Conservation (phyloP, 805 yeast species). For the Wickerhamomyces ciferrii region DNA sequence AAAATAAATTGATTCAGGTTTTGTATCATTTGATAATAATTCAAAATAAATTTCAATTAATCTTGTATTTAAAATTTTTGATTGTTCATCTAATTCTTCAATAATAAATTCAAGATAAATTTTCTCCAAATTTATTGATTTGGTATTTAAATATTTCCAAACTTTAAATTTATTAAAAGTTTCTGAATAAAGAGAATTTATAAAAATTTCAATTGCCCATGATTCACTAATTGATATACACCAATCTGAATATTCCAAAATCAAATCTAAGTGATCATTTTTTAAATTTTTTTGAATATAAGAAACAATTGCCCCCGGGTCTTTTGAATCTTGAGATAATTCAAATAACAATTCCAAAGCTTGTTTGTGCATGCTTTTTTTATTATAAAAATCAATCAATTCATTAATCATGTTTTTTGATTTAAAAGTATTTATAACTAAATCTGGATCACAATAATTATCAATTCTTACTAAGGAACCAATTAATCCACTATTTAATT, state of each 20-base stretch:
- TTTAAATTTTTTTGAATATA: constrained; percentile 57
- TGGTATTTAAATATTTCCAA: constrained; percentile 40
- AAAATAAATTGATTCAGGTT: constrained; percentile 5
- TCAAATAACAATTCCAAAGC: constrained; percentile 59
- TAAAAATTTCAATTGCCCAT: constrained; percentile 47
- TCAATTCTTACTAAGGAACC: constrained; percentile 78
- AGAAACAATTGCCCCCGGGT: constrained; percentile 27
- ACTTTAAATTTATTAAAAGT: constrained; percentile 50
- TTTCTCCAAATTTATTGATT: constrained; percentile 25
- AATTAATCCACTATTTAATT: constrained; percentile 64
- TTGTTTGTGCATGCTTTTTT: constrained; percentile 54
- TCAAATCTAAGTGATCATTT: constrained; percentile 41
- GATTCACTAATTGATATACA: constrained; percentile 34
- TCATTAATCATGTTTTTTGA: constrained; percentile 51
- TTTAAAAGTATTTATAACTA: constrained; percentile 52
- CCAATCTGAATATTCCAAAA: constrained; percentile 53
- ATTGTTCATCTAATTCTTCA: constrained; percentile 30
- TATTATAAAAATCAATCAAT: constrained; percentile 70
- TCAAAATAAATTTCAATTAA: constrained; percentile 41
- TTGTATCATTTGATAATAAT: constrained; percentile 13
- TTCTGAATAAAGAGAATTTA: constrained; percentile 58
- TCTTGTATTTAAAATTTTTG: constrained; percentile 34
- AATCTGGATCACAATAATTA: constrained; percentile 64
- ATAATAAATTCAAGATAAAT: constrained; percentile 51
- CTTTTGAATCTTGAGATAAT: constrained; percentile 18